These are phyloP conservation scores for Moniliella sp. DNA, from an alignment of 1,284 basidiomycete genomes.

Conservation along the genomic window DNA sequence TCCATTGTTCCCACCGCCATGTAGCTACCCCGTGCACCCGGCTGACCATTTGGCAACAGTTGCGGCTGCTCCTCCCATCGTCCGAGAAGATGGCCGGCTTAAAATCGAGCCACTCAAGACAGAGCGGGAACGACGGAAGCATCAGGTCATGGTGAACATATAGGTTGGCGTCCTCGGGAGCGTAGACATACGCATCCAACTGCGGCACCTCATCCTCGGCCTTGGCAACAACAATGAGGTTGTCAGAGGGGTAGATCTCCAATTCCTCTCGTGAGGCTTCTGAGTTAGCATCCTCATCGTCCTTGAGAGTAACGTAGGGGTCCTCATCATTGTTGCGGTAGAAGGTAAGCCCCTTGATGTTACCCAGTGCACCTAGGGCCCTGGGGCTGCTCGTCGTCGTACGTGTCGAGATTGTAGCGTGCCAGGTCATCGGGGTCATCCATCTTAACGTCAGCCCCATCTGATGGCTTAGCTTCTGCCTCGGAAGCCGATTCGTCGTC, in stretches of 20 bases:
- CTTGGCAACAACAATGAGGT: conserved; percentile 74
- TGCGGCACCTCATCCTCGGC: conserved; percentile 92
- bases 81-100: conserved; percentile 45
- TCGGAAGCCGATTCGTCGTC: conserved; percentile 39
- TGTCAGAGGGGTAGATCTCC: conserved; percentile 74
- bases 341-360: conserved; percentile 79
- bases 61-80: conserved; percentile 14
- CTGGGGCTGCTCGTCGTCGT: conserved; percentile 55
- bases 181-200: conserved; percentile 44
- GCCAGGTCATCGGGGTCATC: conserved; percentile 54
- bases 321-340: conserved; percentile 81
- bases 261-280: conserved; percentile 65
- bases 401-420: conserved; percentile 75
- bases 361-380: conserved; percentile 63
- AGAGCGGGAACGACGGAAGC: conserved; percentile 88
- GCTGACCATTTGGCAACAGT: conserved; percentile 10
- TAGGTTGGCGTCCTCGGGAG: conserved; percentile 42
- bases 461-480: conserved; percentile 25
- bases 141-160: conserved; percentile 96
- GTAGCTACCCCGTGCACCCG: conserved; percentile 70
- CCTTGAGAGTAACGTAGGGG: conserved; percentile 87
- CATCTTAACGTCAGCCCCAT: conserved; percentile 38
- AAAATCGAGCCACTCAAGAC: conserved; percentile 96
- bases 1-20: conserved; percentile 92
- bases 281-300: conserved; percentile 44